Conservation (phyloP, 1,284 basidiomycete species). For the Austroboletus niveus region DNA sequence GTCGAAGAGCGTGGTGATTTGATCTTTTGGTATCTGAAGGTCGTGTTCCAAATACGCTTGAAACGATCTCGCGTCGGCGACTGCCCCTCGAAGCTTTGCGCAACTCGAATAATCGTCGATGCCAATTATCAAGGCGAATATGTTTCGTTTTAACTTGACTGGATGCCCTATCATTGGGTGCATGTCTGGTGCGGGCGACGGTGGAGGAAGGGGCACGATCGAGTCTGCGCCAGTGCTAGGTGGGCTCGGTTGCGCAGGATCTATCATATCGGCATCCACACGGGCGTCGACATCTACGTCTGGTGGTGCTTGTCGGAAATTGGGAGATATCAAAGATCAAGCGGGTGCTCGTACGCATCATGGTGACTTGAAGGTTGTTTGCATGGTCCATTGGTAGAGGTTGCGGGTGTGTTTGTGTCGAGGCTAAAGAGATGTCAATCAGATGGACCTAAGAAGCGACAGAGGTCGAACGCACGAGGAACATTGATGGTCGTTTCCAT, state of each 20-base stretch:
- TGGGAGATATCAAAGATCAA: no score
- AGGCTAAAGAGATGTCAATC: no score
- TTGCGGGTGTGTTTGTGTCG: no score
- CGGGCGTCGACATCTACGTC: no score
- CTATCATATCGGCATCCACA: no score
- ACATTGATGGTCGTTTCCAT: no score
- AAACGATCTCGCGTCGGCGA: constrained; percentile 53
- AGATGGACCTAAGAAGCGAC: no score
- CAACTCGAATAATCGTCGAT: constrained; percentile 56
- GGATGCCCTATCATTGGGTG: not conserved
- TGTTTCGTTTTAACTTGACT: not conserved
- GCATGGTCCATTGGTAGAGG: no score
- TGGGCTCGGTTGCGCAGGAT: not conserved
- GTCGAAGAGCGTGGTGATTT: constrained; percentile 52
- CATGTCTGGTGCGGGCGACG: not conserved
- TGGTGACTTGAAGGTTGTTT: no score
- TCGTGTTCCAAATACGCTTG: constrained; percentile 48
- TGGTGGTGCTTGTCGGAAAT: no score
- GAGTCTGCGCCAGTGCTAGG: not conserved
- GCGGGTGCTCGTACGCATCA: no score
- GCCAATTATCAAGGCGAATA: constrained; percentile 60
- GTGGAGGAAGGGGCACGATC: not conserved
- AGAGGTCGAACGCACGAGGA: no score
- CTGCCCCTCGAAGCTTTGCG: constrained; percentile 54
- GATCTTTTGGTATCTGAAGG: constrained; percentile 50